Percentiles rank a stretch among this genome's conserved stretches.
Conservation (phyloP, 495 filamentous ascomycete species). For the Stereocaulon alpinum region DNA sequence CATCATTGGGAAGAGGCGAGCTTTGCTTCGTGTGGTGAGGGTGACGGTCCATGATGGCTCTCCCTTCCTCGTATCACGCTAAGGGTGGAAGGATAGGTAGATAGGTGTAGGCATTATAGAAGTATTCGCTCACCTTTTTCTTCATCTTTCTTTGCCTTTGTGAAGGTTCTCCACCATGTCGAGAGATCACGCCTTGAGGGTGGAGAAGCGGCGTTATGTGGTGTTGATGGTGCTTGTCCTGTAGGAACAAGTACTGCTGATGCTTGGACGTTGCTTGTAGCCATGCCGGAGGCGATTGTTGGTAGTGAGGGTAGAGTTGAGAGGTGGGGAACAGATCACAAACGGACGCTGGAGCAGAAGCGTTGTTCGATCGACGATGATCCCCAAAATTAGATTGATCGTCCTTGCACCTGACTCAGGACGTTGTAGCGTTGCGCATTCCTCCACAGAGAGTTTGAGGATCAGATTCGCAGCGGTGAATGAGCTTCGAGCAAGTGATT, state of each 20-base stretch:
- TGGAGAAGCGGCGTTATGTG: slow-evolving; percentile 39
- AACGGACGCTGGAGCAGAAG: background rate
- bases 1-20: background rate
- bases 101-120: background rate
- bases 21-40: background rate
- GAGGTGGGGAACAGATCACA: background rate
- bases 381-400: slow-evolving; percentile 12
- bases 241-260: slow-evolving; percentile 29
- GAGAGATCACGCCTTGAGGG: slow-evolving; percentile 72
- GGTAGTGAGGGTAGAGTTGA: background rate
- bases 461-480: background rate
- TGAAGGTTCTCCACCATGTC: slow-evolving; percentile 90
- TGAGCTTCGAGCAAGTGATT: background rate
- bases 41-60: background rate
- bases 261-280: slow-evolving; percentile 26
- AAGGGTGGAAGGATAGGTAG: background rate
- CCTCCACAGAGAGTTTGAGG: background rate
- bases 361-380: slow-evolving; percentile 6
- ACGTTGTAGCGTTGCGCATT: slow-evolving; percentile 8
- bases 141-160: slow-evolving; percentile 64
- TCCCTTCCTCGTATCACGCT: background rate
- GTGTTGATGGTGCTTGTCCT: slow-evolving; percentile 21
- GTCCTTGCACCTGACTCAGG: slow-evolving; percentile 9
- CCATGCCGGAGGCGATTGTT: slow-evolving; percentile 12
- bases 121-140: slow-evolving; percentile 53